phyloP scores from a whole-genome alignment of 2,329 filamentous ascomycete species.

The Kalaharituber pfeilii region DNA sequence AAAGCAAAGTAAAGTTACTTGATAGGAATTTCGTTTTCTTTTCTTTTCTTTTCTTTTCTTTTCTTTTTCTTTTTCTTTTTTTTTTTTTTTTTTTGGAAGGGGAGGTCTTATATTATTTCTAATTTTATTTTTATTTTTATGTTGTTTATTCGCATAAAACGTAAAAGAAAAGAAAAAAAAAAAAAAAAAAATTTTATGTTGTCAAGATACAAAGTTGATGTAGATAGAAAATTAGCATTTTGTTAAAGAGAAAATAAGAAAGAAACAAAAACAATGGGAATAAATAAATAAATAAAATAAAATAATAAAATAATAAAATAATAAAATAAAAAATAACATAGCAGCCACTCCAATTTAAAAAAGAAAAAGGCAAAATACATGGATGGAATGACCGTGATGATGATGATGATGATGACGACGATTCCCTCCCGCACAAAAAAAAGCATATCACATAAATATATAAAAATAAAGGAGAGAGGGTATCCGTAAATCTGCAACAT shows the following conservation, averaged over 20 bases:
- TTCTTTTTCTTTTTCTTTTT: neutral
- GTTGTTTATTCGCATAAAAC: constrained; percentile 2
- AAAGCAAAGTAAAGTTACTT: constrained; percentile 11
- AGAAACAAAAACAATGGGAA: constrained; percentile 5
- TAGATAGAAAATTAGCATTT: constrained; percentile 7
- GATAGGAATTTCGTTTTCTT: neutral
- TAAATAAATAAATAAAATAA: neutral
- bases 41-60: neutral
- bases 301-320: constrained; percentile 1
- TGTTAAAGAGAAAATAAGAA: neutral
- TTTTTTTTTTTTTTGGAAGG: constrained; percentile 1
- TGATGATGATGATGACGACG: too few relatives aligned
- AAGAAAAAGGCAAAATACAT: neutral
- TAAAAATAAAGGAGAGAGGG: too few relatives aligned
- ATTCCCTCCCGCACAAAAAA: too few relatives aligned
- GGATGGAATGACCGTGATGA: neutral
- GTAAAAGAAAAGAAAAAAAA: constrained; percentile 5
- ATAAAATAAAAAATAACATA: neutral
- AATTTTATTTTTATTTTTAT: constrained; percentile 6
- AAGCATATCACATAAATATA: too few relatives aligned
- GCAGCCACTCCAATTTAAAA: neutral
- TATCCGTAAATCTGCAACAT: too few relatives aligned
- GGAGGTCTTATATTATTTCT: neutral
- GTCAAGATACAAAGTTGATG: constrained; percentile 5
- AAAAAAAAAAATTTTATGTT: neutral